Percentiles rank a stretch among this genome's conserved stretches.
Conservation (phyloP, 2,329 filamentous ascomycete genomes). For the Purpureocillium takamizusanense region DNA sequence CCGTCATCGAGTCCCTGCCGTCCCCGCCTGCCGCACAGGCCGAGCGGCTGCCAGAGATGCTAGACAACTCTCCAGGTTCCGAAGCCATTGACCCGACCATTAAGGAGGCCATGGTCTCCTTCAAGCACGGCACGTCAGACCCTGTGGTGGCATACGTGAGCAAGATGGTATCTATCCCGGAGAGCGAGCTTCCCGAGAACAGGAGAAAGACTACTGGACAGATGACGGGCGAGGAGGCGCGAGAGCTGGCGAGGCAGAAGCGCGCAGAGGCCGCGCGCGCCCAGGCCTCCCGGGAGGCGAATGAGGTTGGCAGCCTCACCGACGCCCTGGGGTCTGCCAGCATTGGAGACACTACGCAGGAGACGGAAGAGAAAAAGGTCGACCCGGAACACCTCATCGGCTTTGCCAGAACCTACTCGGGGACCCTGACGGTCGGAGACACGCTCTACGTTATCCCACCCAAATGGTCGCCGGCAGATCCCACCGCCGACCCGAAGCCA, state of each 20-base stretch:
- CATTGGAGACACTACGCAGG: slow-evolving; percentile 42
- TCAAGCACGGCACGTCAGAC: slow-evolving; percentile 59
- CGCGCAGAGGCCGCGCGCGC: slow-evolving; percentile 78
- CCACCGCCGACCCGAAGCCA: slow-evolving; percentile 62
- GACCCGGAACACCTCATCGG: slow-evolving; percentile 87
- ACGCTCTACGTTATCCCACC: slow-evolving; percentile 84
- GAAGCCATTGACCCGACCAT: slow-evolving; percentile 60
- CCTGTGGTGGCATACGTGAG: slow-evolving; percentile 92
- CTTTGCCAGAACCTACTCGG: slow-evolving; percentile 90
- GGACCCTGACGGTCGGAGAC: slow-evolving; percentile 81
- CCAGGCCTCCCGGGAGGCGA: slow-evolving; percentile 47
- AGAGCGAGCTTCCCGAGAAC: slow-evolving; percentile 85
- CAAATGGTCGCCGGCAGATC: slow-evolving; percentile 79
- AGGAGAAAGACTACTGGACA: slow-evolving; percentile 57
- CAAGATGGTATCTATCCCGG: slow-evolving; percentile 94
- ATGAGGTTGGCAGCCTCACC: slow-evolving; percentile 46
- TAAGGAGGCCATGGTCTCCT: slow-evolving; percentile 73
- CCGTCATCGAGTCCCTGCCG: slow-evolving; percentile 85
- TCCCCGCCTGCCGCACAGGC: slow-evolving; percentile 75
- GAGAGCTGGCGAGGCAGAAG: slow-evolving; percentile 80
- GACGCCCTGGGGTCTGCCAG: slow-evolving; percentile 52
- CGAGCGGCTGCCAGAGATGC: slow-evolving; percentile 66
- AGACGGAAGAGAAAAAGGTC: slow-evolving; percentile 45
- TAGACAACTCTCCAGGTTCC: slow-evolving; percentile 71
- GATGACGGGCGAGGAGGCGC: slow-evolving; percentile 81